Evolutionary conservation across 2,329 filamentous ascomycete genomes (phyloP).

Genomic region (Ilyonectria sp.): DNA sequence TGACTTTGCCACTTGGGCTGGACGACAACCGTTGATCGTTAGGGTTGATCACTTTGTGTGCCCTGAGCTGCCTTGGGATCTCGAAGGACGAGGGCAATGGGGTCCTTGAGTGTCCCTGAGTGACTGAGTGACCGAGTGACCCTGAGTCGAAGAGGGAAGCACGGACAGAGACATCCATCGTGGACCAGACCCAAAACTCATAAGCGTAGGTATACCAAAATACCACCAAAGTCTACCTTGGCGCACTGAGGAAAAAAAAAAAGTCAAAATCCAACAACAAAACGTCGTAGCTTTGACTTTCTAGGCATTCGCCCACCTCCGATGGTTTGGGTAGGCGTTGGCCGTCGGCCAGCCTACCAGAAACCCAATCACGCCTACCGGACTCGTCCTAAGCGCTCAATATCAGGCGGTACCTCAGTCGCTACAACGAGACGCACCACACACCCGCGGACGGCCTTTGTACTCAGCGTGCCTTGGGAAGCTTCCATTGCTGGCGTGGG

Average conservation of each 20-base stretch:
- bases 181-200: not conserved
- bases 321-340: slow-evolving; percentile 1
- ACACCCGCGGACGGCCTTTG: too few species aligned
- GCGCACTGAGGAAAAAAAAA: not conserved
- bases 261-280: not conserved
- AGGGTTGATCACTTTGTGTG: not conserved
- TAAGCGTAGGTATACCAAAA: not conserved
- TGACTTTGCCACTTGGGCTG: not conserved
- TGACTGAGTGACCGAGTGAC: not conserved
- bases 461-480: not conserved
- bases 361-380: slow-evolving; percentile 2
- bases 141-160: not conserved
- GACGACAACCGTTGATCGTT: not conserved
- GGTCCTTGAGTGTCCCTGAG: too few species aligned
- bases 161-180: not conserved
- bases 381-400: not conserved
- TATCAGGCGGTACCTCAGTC: not conserved
- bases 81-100: not conserved
- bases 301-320: slow-evolving; percentile 13
- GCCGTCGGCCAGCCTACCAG: not conserved
- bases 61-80: not conserved
- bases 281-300: not conserved
- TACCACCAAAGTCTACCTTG: not conserved
- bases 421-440: not conserved
- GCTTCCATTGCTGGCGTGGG: not conserved